Percentiles rank a stretch among this genome's conserved stretches.
Conservation (phyloP, 768 basidiomycete species). For the Tylopilus plumbeoviolaceoides region DNA sequence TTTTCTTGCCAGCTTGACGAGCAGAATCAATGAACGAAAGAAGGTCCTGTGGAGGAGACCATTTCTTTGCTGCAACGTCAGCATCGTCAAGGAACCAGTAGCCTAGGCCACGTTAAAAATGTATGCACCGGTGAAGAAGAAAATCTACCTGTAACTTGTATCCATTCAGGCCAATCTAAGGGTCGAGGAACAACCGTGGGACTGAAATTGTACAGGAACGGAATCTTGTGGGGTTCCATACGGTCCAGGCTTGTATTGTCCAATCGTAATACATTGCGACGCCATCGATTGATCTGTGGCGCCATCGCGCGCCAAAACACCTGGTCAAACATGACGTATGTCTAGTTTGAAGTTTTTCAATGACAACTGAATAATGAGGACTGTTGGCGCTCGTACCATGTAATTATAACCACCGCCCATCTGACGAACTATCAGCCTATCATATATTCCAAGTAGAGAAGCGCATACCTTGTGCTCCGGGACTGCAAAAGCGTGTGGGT, state of each 20-base stretch:
- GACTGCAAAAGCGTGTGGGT: constrained; percentile 97
- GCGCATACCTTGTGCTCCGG: constrained; percentile 81
- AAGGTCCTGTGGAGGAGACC: constrained; percentile 80
- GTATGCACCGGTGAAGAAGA: constrained; percentile 2
- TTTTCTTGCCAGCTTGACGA: constrained; percentile 70
- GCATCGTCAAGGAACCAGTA: constrained; percentile 98
- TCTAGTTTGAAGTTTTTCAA: constrained; percentile 38
- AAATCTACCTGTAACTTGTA: constrained; percentile 77
- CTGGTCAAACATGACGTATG: constrained; percentile 97
- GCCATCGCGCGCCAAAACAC: constrained; percentile 96
- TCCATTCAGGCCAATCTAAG: constrained; percentile 99
- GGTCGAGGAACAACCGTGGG: constrained; percentile 88
- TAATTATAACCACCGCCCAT: constrained; percentile 99
- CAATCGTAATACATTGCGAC: constrained; percentile 70
- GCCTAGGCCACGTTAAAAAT: constrained; percentile 42
- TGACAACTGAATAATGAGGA: background rate
- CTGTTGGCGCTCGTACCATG: constrained; percentile 60
- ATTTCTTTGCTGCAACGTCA: constrained; percentile 84
- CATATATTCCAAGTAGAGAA: background rate
- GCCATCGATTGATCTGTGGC: constrained; percentile 93
- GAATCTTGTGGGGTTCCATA: constrained; percentile 96
- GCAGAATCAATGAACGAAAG: constrained; percentile 81
- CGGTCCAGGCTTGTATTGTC: constrained; percentile 84
- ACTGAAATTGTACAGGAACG: constrained; percentile 97
- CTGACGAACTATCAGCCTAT: constrained; percentile 35